Evolutionary conservation across 441 rosid species (phyloP), one percentile per base, ranked within the genome.

Genomic region (Iberis amara): DNA sequence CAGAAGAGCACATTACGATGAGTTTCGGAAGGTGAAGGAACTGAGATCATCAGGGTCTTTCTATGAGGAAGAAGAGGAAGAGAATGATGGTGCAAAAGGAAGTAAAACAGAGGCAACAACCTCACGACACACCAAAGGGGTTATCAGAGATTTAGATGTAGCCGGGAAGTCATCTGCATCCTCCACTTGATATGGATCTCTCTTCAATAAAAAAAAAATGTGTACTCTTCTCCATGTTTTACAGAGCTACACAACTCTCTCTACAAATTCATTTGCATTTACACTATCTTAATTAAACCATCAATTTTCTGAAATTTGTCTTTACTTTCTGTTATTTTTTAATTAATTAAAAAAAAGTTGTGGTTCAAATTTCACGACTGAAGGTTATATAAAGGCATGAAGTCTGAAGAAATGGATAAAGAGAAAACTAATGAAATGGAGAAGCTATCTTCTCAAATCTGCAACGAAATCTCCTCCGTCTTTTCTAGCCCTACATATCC

Each of bases 1-100:
- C 31, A 75, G 99, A 61, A 75, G 79, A 57, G 87, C 70, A 26
- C 99, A 94, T 62, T 94, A 94, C 43, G 82, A 94, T 45, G 97
- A 94, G 79, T 86, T 79, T 73, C 79, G 65, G 55, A 89, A 75
- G 62, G 90, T 94, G 28, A 85, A 80, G 68, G 97, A 94, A 70
- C 80, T 89, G 54, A 63, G 76, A 65, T 71, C 74, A 6, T 70
- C 78, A 24, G 95, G 95, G 18, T 86, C 96, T 1, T 65, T 77
- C 24, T 52, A 76, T 3, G 87, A 71, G 48, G 89, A 81, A 11
- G 85, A 72, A 52, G 97, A 82, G 4, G 83, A 69, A 55, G 78
- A 73, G 11, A 75, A 62, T 4, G 52, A 67, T 42, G 62, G 39
- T 7, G 50, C 66, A 13, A 78, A 74, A 47, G 52, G 46, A 21